phyloP scores from a whole-genome alignment of 805 yeast species.

The Maudiozyma serrabonitensis region DNA sequence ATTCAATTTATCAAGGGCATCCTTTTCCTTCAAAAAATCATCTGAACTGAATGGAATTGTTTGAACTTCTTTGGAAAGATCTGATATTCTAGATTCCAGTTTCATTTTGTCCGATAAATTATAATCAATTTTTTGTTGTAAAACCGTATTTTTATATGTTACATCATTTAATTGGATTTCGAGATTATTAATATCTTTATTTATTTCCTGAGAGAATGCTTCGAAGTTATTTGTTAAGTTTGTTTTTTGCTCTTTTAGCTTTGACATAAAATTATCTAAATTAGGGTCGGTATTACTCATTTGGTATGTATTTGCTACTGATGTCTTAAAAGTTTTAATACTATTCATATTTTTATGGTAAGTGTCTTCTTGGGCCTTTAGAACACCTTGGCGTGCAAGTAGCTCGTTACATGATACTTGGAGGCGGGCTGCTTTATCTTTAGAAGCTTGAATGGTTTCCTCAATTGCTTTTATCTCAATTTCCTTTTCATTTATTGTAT shows the following conservation, averaged over 20 bases:
- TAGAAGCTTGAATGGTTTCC: conserved; percentile 14
- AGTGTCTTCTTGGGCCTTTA: conserved; percentile 35
- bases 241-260: background rate
- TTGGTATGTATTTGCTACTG: background rate
- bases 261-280: background rate
- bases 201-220: background rate
- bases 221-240: background rate
- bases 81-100: conserved; percentile 29
- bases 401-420: conserved; percentile 31
- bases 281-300: background rate
- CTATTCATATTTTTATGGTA: conserved; percentile 7
- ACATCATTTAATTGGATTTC: conserved; percentile 7
- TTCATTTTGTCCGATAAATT: conserved; percentile 37
- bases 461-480: conserved; percentile 21
- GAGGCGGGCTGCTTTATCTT: conserved; percentile 14
- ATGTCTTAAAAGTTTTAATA: background rate
- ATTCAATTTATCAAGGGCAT: conserved; percentile 33
- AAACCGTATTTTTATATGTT: conserved; percentile 21
- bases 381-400: conserved; percentile 46
- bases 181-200: background rate
- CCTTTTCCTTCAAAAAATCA: conserved; percentile 37
- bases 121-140: conserved; percentile 33
- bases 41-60: conserved; percentile 35
- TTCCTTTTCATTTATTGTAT: conserved; percentile 23
- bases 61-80: conserved; percentile 32